Percentiles rank a stretch among this genome's conserved stretches.
Conservation (phyloP, 805 yeast genomes). For the Osmozyma mogii region DNA sequence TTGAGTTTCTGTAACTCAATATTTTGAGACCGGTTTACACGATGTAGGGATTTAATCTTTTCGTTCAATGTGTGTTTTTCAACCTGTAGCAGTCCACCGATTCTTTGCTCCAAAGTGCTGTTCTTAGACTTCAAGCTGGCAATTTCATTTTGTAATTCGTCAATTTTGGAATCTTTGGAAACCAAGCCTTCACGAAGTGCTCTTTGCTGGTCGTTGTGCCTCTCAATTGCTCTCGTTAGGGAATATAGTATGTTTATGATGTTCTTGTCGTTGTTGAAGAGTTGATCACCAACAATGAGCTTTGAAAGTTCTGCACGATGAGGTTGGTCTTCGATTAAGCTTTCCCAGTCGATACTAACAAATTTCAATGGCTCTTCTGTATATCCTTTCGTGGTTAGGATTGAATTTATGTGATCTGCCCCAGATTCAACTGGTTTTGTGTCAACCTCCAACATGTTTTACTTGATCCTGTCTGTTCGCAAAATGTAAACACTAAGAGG, state of each 20-base stretch:
- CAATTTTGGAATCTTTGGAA: slow-evolving; percentile 23
- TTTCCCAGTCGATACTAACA: slow-evolving; percentile 27
- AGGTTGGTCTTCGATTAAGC: slow-evolving; percentile 21
- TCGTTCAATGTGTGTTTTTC: slow-evolving; percentile 13
- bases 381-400: slow-evolving; percentile 28
- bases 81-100: slow-evolving; percentile 9
- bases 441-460: no score
- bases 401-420: slow-evolving; percentile 28
- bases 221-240: slow-evolving; percentile 22
- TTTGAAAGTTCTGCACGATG: slow-evolving; percentile 5
- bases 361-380: slow-evolving; percentile 24
- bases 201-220: slow-evolving; percentile 24
- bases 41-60: slow-evolving; percentile 9
- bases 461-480: no score
- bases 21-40: slow-evolving; percentile 18
- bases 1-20: slow-evolving; percentile 23
- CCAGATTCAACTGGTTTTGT: no score
- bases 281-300: slow-evolving; percentile 19
- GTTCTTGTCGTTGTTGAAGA: slow-evolving; percentile 31
- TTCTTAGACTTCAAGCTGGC: slow-evolving; percentile 16
- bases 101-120: slow-evolving; percentile 11
- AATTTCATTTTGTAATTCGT: slow-evolving; percentile 15
- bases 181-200: slow-evolving; percentile 20
- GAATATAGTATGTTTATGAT: slow-evolving; percentile 31
- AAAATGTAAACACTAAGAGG: no score